A percentile compares a stretch with the other conserved stretches of the same genome.
Conservation (phyloP, 768 basidiomycete species). For the Agrocybe praecox region DNA sequence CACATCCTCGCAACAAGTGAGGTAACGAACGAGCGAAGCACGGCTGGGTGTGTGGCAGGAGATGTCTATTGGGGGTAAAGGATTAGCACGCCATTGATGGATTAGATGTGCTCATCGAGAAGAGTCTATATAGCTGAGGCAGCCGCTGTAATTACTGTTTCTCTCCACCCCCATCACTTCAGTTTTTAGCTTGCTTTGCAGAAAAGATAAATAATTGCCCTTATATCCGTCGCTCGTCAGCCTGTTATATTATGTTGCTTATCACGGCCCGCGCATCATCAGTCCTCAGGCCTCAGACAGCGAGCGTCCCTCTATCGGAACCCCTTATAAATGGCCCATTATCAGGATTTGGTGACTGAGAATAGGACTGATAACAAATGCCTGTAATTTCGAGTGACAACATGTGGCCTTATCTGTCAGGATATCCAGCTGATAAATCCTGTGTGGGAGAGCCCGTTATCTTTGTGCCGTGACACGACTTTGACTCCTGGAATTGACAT, state of each 20-base stretch:
- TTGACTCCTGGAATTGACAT: background rate
- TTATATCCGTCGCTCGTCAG: too few species aligned
- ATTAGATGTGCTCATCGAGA: slow-evolving; percentile 1
- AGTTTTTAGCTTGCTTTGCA: too few species aligned
- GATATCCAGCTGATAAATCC: background rate
- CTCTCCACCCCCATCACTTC: background rate
- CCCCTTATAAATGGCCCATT: too few species aligned
- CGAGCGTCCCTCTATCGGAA: too few species aligned
- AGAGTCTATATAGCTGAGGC: background rate
- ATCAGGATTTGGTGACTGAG: background rate
- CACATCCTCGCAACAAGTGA: slow-evolving; percentile 71
- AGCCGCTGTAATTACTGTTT: background rate
- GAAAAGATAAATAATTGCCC: too few species aligned
- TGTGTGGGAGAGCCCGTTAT: background rate
- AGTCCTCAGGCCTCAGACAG: too few species aligned
- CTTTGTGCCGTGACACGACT: background rate
- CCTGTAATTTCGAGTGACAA: background rate
- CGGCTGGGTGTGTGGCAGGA: slow-evolving; percentile 69
- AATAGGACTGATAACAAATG: background rate
- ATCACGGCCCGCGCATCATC: background rate
- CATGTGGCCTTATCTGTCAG: background rate
- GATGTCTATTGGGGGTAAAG: slow-evolving; percentile 16
- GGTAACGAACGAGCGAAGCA: slow-evolving; percentile 75
- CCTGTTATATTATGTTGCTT: background rate
- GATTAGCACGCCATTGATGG: slow-evolving; percentile 13